Evolutionary conservation across 129 eudicot genomes (phyloP).

Genomic region (Ambrosia artemisiifolia): DNA sequence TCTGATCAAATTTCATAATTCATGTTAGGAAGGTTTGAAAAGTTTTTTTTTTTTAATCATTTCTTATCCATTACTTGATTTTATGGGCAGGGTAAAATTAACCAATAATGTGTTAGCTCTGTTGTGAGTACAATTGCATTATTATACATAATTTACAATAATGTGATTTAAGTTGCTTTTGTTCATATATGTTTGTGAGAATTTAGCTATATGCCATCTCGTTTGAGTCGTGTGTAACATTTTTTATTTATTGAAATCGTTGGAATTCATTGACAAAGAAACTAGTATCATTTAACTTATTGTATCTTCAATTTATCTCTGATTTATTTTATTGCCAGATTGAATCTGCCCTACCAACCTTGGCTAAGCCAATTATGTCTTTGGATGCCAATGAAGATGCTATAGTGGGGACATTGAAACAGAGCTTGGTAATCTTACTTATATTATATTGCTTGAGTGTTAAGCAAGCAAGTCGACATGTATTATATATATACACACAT

Average conservation of each 20-base stretch:
- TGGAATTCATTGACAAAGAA: background rate
- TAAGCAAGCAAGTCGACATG: background rate
- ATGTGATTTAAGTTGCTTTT: slow-evolving; percentile 2
- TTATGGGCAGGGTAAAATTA: background rate
- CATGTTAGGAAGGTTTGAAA: slow-evolving; percentile 2
- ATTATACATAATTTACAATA: background rate
- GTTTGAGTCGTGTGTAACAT: background rate
- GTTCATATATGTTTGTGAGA: slow-evolving; percentile 1
- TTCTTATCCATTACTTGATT: background rate
- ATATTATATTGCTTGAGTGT: background rate
- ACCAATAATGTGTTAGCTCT: background rate
- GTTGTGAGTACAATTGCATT: background rate
- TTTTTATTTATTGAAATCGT: background rate
- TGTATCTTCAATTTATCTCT: background rate
- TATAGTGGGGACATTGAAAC: slow-evolving; percentile 86
- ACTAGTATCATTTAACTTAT: background rate
- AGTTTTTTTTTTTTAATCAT: background rate
- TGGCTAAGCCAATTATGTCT: slow-evolving; percentile 93
- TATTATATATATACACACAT: background rate
- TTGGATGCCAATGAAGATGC: slow-evolving; percentile 99
- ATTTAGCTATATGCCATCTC: background rate
- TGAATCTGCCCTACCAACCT: slow-evolving; percentile 84
- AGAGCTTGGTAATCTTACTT: slow-evolving; percentile 75
- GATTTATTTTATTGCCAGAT: slow-evolving; percentile 49
- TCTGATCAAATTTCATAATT: background rate